Conservation (phyloP, 495 filamentous ascomycete species). For the Hapsidospora chrysogenum region DNA sequence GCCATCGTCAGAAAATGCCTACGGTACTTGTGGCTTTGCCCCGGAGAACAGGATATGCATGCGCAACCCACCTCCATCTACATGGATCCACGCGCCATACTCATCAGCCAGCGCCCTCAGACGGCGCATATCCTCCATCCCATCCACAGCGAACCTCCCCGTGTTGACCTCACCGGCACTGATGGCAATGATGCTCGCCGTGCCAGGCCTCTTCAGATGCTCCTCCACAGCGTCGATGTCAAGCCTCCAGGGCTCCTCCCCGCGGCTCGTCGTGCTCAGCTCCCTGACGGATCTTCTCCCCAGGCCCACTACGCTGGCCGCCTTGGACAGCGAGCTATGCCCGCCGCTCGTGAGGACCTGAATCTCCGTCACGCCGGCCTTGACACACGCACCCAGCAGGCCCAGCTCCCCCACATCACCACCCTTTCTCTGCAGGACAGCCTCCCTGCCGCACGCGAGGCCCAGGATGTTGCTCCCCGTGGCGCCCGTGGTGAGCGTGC, state of each 20-base stretch:
- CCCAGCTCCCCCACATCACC: constrained; percentile 49
- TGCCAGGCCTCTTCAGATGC: constrained; percentile 27
- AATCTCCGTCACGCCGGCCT: constrained; percentile 44
- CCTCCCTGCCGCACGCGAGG: constrained; percentile 60
- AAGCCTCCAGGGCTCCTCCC: constrained; percentile 45
- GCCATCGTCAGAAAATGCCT: too few relatives aligned
- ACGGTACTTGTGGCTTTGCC: too few relatives aligned
- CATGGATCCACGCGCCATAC: constrained; percentile 76
- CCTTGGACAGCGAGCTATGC: constrained; percentile 72
- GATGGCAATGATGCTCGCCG: constrained; percentile 57
- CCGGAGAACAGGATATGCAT: not conserved
- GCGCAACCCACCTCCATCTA: constrained; percentile 49
- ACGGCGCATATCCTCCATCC: constrained; percentile 38
- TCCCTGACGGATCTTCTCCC: constrained; percentile 52
- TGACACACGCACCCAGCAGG: constrained; percentile 44
- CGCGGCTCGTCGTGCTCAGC: constrained; percentile 28
- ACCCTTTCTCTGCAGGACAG: constrained; percentile 30
- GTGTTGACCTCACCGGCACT: constrained; percentile 88
- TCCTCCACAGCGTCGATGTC: constrained; percentile 41
- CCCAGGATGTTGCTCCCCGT: constrained; percentile 77
- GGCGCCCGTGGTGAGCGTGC: constrained; percentile 79
- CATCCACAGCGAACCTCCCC: constrained; percentile 56
- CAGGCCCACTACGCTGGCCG: constrained; percentile 64
- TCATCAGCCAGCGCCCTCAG: constrained; percentile 54
- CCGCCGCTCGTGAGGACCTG: constrained; percentile 66